These are phyloP conservation scores for Westerdykella sp. DNA, from an alignment of 2,329 filamentous ascomycete genomes.

Conservation along the genomic window DNA sequence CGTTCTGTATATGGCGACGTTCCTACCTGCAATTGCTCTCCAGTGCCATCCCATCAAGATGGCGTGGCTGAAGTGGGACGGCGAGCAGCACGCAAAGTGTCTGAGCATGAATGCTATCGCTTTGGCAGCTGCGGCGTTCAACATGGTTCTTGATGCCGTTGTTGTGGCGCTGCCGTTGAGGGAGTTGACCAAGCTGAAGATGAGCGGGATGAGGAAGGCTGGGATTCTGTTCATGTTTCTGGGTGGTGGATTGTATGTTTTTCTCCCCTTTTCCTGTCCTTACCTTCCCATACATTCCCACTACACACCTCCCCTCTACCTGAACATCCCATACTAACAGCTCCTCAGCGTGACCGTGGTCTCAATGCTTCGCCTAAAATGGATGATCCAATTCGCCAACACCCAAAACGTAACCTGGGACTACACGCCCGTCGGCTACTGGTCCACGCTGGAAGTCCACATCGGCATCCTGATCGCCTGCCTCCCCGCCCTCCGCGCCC, in stretches of 20 bases:
- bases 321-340: background rate
- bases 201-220: slow-evolving; percentile 25
- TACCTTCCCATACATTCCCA: background rate
- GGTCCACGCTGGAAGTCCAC: slow-evolving; percentile 22
- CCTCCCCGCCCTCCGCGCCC: slow-evolving; percentile 17
- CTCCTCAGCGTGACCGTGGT: slow-evolving; percentile 39
- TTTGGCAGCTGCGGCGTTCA: slow-evolving; percentile 24
- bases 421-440: slow-evolving; percentile 24
- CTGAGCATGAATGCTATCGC: slow-evolving; percentile 20
- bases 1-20: slow-evolving; percentile 15
- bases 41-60: slow-evolving; percentile 20
- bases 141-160: slow-evolving; percentile 28
- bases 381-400: slow-evolving; percentile 40
- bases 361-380: slow-evolving; percentile 40
- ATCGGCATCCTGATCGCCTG: slow-evolving; percentile 24
- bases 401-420: slow-evolving; percentile 38
- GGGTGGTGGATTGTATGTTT: slow-evolving; percentile 36
- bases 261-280: background rate
- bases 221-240: slow-evolving; percentile 36
- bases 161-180: slow-evolving; percentile 28
- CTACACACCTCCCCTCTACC: background rate
- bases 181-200: slow-evolving; percentile 23
- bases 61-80: slow-evolving; percentile 23
- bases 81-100: slow-evolving; percentile 20
- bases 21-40: slow-evolving; percentile 11